Percentiles rank a stretch among this genome's conserved stretches.
phyloP scores from a whole-genome alignment of 1,284 basidiomycete genomes.

The Ceratobasidium sp. region DNA sequence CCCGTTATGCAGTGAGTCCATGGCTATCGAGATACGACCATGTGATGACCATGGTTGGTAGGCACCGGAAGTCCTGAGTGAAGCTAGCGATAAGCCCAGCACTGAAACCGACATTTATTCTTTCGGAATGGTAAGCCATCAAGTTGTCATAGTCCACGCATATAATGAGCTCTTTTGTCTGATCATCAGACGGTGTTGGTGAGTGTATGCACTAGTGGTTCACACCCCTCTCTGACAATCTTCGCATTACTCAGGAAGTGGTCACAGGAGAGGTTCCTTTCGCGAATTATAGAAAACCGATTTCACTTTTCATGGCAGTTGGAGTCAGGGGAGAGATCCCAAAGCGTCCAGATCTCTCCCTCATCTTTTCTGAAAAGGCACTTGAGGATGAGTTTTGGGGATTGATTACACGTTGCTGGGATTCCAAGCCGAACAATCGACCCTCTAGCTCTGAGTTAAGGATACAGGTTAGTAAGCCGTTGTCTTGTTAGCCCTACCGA shows the following conservation, averaged over 20 bases:
- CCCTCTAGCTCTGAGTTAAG: not conserved
- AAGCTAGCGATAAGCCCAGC: not conserved
- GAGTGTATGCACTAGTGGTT: not conserved
- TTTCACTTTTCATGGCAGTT: not conserved
- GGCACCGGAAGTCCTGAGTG: slow-evolving; percentile 23
- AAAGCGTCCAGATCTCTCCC: not conserved
- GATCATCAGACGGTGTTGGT: slow-evolving; percentile 16
- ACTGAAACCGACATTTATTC: slow-evolving; percentile 31
- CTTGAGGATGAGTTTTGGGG: slow-evolving; percentile 22
- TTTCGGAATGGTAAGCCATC: slow-evolving; percentile 36
- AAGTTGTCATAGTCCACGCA: not conserved
- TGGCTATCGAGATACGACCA: not conserved
- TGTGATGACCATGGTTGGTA: not conserved
- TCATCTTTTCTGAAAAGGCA: not conserved
- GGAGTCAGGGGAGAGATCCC: not conserved
- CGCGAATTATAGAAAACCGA: not conserved
- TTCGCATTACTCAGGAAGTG: slow-evolving; percentile 12
- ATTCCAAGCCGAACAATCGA: slow-evolving; percentile 5
- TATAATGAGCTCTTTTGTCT: no score
- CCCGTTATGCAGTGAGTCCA: slow-evolving; percentile 6
- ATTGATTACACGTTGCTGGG: slow-evolving; percentile 11
- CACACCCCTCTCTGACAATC: not conserved
- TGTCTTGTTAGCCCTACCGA: no score
- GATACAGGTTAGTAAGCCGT: no score
- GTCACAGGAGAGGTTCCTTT: slow-evolving; percentile 12